Base-by-base conservation (phyloP, 2,329 filamentous ascomycete genomes). In the Beauveria pseudobassiana region DNA sequence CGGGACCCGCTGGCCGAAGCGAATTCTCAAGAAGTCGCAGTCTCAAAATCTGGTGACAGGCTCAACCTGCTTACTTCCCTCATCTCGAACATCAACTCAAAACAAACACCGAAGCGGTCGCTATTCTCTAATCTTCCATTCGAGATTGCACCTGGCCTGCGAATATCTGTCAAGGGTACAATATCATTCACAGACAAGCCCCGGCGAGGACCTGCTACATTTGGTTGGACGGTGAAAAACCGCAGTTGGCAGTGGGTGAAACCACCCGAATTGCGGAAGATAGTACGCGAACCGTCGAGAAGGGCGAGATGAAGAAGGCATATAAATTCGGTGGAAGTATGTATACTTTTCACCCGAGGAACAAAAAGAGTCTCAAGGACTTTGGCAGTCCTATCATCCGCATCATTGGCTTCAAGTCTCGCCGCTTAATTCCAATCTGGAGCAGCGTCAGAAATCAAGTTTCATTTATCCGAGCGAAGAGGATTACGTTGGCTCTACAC, bases 391-490 rank as follows among this genome's bases (percentile, higher is more conserved):
- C 91, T 0, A 80, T 90, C 14, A 89, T 99, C 62, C 87, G 92
- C 5, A 89, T 99, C 66, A 89, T 99, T 62, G 95, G 95, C 6
- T 99, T 99, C 81, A 99, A 98, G 72, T 86, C 91, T 7, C 79
- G 90, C 30, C 84, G 83, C 1, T 78, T 84, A 68, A 78, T 97
- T 1, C 89, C 90, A 0, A 80, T 88, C 20, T 97, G 93, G 92
- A 90, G 91, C 1, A 92, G 90, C 40, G 81, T 90, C 54, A 91
- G 70, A 92, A 93, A 68, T 90, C 93, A 0, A 91, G 87, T 0
- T 99, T 97, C 73, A 90, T 99, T 63, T 98, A 96, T 69, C 95
- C 95, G 0, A 95, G 89, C 20, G 95, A 99, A 74, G 88, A 92
- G 65, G 89, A 91, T 64, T 96, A 87, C 68, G 83, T 97, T 28